These are phyloP conservation scores for Scortechinia acanthostroma DNA, from an alignment of 2,329 filamentous ascomycete species.

Conservation along the genomic window DNA sequence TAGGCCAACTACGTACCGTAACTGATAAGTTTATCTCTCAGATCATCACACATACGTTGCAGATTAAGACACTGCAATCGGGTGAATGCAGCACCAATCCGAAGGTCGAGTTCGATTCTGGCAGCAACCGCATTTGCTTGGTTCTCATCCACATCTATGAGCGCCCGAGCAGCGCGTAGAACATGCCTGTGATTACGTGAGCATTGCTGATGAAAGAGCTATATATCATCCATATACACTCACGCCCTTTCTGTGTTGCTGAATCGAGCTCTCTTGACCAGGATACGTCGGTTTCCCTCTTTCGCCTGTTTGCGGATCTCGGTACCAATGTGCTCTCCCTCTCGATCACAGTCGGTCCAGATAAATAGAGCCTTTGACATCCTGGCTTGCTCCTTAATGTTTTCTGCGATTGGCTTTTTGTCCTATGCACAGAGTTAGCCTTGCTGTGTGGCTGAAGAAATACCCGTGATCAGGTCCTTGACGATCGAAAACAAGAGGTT, in stretches of 20 bases:
- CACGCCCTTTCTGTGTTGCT: constrained; percentile 91
- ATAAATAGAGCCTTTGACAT: constrained; percentile 75
- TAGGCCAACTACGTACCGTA: constrained; percentile 59
- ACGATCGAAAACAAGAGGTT: neutral
- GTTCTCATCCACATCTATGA: constrained; percentile 72
- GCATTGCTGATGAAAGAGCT: too few relatives aligned
- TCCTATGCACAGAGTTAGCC: constrained; percentile 37
- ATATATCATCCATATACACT: constrained; percentile 16
- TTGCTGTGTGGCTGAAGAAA: neutral
- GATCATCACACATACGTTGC: constrained; percentile 60
- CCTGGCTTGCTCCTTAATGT: constrained; percentile 74
- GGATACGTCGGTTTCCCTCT: constrained; percentile 65
- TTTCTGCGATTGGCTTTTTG: constrained; percentile 74
- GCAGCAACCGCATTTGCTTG: constrained; percentile 83
- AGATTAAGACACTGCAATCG: constrained; percentile 76
- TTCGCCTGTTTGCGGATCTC: constrained; percentile 80
- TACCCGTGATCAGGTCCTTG: constrained; percentile 8
- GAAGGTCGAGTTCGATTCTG: constrained; percentile 83
- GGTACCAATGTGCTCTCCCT: constrained; percentile 91
- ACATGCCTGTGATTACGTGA: constrained; percentile 58
- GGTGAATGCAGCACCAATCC: constrained; percentile 89
- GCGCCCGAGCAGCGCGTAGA: constrained; percentile 70
- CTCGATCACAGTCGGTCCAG: constrained; percentile 97
- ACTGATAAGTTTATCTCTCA: constrained; percentile 65
- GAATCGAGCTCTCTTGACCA: constrained; percentile 81